Percentiles rank a stretch among this genome's conserved stretches.
Evolutionary conservation across 2,329 filamentous ascomycete species (phyloP).

Genomic region (Phialophora chinensis): DNA sequence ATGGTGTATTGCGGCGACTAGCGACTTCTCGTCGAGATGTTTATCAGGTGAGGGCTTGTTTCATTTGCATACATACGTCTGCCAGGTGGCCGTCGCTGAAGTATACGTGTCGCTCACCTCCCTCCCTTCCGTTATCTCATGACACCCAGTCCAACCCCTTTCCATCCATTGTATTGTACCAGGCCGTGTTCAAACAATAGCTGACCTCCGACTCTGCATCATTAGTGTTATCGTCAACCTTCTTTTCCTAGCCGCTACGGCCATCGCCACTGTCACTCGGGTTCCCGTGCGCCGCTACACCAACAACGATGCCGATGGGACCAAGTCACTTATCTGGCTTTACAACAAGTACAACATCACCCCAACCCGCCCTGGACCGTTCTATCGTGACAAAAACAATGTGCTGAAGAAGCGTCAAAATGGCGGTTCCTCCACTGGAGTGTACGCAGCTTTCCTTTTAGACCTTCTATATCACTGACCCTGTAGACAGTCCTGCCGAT

Average conservation of each 20-base stretch:
- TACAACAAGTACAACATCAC: constrained; percentile 68
- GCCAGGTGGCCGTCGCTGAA: neutral
- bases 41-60: neutral
- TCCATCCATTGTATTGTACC: neutral
- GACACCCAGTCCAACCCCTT: neutral
- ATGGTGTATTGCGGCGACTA: neutral
- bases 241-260: constrained; percentile 42
- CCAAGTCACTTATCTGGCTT: constrained; percentile 67
- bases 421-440: constrained; percentile 19
- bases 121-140: neutral
- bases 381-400: constrained; percentile 57
- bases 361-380: constrained; percentile 68
- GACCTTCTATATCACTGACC: neutral
- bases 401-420: constrained; percentile 33
- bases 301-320: constrained; percentile 64
- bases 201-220: constrained; percentile 1
- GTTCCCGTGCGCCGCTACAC: constrained; percentile 62
- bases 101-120: neutral
- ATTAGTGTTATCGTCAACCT: constrained; percentile 17
- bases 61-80: neutral
- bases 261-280: constrained; percentile 44
- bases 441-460: constrained; percentile 20
- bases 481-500: constrained; percentile 57
- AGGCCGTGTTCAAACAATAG: neutral
- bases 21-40: neutral